Base-by-base conservation (phyloP, 805 yeast species). In the Lachancea lanzarotensis region DNA sequence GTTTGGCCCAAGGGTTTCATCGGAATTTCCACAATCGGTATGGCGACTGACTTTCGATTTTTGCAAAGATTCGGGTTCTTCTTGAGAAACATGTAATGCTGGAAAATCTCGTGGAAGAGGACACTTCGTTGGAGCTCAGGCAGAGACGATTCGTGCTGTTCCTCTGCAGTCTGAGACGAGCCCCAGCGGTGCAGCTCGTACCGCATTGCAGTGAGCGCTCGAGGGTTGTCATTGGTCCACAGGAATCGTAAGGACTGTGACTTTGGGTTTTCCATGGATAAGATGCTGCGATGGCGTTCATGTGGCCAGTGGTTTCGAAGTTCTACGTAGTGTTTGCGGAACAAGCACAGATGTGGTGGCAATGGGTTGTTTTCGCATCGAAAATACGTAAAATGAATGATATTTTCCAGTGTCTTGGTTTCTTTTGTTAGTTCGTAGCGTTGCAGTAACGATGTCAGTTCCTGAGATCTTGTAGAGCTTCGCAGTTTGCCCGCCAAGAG, bases 21-120 rank as follows among this genome's bases (percentile, higher is more conserved):
- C 9, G 56, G 56, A 10, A 55, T 52, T 41, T 52, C 53, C 3
- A 55, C 59, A 18, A 55, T 52, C n/a, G 59, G 59, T 3, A 49
- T 38, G 3, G 56, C 49, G 12, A 51, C 38, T 9, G 40, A 42
- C 29, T 45, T 53, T 31, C 50, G 46, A 35, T 50, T 48, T 31
- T 48, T 43, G 40, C 54, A 53, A 2, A 55, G 45, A 29, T 50
- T 43, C 6, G 54, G 46, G 33, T 48, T 40, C 11, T 33, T 44
- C 35, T 52, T 53, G 32, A 55, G 45, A 35, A 55, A 55, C 34
- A 49, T 35, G 45, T 44, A 55, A 18, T 55, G 59, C 25, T 40
- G 43, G 35, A 55, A 52, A 12, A 52, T 43, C 27, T 45, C 45
- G n/a, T 46, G 45, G 35, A 52, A 47, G 15, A 48, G 37, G 10